Conservation (phyloP, 2,329 filamentous ascomycete genomes). For the Fusarium illudens region DNA sequence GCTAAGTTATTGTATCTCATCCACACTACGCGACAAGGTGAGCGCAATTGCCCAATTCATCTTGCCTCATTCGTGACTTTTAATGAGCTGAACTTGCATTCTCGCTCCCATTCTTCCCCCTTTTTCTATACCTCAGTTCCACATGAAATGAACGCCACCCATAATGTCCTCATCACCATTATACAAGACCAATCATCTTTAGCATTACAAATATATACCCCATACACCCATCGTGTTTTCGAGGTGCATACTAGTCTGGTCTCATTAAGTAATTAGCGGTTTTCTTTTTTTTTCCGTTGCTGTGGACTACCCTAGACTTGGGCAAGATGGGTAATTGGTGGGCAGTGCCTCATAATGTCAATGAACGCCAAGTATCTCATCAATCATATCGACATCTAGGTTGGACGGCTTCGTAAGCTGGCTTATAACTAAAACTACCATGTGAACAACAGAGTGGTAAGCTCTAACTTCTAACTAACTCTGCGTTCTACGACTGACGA, state of each 20-base stretch:
- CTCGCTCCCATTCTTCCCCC: neutral
- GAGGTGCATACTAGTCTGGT: neutral
- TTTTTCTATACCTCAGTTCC: too few relatives aligned
- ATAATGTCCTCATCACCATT: neutral
- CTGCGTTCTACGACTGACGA: too few relatives aligned
- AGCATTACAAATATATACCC: neutral
- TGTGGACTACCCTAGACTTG: neutral
- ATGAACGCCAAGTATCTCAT: neutral
- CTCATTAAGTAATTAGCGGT: neutral
- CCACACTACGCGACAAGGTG: conserved; percentile 1
- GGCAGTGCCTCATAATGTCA: neutral
- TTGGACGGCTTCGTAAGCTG: neutral
- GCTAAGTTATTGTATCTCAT: neutral
- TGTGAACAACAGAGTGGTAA: neutral
- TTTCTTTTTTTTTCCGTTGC: too few relatives aligned
- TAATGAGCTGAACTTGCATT: neutral
- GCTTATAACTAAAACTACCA: neutral
- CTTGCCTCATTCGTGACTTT: neutral
- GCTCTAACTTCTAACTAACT: too few relatives aligned
- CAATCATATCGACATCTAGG: neutral
- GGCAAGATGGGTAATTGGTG: neutral
- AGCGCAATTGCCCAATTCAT: neutral
- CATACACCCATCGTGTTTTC: neutral
- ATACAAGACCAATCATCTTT: neutral
- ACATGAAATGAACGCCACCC: neutral